Conservation (phyloP, 495 filamentous ascomycete species). For the Neurospora sp. region DNA sequence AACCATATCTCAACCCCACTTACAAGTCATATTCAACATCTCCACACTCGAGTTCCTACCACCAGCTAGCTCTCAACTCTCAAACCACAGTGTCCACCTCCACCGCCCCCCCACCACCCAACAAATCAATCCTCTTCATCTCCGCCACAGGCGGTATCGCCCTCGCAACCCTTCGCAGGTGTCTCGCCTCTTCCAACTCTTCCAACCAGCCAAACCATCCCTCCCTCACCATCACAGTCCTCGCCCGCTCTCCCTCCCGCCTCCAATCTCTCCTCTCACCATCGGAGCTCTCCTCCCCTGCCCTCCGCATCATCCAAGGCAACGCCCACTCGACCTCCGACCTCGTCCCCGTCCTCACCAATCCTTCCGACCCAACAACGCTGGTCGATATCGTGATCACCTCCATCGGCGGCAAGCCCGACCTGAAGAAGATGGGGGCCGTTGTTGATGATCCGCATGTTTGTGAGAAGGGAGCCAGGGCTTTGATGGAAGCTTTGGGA, state of each 20-base stretch:
- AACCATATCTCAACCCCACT: background rate
- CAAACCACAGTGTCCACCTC: background rate
- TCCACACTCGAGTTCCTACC: background rate
- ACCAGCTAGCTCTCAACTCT: background rate
- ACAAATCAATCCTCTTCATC: background rate
- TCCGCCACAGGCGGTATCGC: background rate
- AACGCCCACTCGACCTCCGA: background rate
- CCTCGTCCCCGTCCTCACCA: background rate
- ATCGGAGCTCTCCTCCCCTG: background rate
- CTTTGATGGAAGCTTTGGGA: no score
- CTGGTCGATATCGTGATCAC: background rate
- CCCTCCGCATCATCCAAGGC: background rate
- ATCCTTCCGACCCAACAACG: no score
- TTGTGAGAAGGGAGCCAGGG: no score
- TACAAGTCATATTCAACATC: background rate
- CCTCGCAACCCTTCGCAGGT: background rate
- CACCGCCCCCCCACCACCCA: background rate
- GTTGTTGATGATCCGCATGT: background rate
- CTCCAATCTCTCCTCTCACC: background rate
- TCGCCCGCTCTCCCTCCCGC: background rate
- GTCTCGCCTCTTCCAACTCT: no score
- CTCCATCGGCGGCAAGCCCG: background rate
- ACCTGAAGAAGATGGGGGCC: background rate
- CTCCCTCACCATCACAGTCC: background rate
- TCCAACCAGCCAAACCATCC: no score